Evolutionary conservation across 345 rosid species (phyloP).

Genomic region (Iberis pinnata): DNA sequence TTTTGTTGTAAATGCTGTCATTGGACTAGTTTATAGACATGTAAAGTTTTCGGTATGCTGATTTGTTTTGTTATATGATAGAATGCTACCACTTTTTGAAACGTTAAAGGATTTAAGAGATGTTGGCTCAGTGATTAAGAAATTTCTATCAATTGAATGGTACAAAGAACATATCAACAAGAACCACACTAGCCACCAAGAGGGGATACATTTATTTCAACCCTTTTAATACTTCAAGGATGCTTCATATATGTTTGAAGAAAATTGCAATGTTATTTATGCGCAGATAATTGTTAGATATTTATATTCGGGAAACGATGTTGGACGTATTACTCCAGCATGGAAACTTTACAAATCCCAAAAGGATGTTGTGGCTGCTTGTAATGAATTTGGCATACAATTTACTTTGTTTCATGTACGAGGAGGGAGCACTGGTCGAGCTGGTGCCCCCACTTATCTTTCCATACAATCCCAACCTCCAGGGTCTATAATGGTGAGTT

Average conservation of each 20-base stretch:
- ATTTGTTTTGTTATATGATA: slow-evolving; percentile 12
- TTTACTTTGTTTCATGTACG: slow-evolving; percentile 94
- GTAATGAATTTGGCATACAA: slow-evolving; percentile 79
- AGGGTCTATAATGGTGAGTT: slow-evolving; percentile 94
- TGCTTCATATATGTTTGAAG: neutral
- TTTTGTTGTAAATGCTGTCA: too few species aligned
- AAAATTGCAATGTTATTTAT: neutral
- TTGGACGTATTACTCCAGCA: slow-evolving; percentile 94
- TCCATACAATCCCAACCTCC: slow-evolving; percentile 98
- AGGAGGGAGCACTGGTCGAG: slow-evolving; percentile 97
- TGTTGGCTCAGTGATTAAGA: slow-evolving; percentile 81
- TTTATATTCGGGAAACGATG: slow-evolving; percentile 97
- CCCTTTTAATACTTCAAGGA: too few species aligned
- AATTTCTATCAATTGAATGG: slow-evolving; percentile 88
- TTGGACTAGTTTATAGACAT: too few species aligned
- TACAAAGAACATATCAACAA: slow-evolving; percentile 66
- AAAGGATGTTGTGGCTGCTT: slow-evolving; percentile 94
- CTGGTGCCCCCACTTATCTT: slow-evolving; percentile 94
- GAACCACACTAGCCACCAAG: slow-evolving; percentile 89
- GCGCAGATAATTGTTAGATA: slow-evolving; percentile 92
- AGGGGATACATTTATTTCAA: too few species aligned
- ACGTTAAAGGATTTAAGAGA: slow-evolving; percentile 82
- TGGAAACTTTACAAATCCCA: slow-evolving; percentile 99
- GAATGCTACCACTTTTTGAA: slow-evolving; percentile 87
- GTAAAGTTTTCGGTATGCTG: too few species aligned